phyloP scores from a whole-genome alignment of 768 basidiomycete species.

The Tulasnella sp. region DNA sequence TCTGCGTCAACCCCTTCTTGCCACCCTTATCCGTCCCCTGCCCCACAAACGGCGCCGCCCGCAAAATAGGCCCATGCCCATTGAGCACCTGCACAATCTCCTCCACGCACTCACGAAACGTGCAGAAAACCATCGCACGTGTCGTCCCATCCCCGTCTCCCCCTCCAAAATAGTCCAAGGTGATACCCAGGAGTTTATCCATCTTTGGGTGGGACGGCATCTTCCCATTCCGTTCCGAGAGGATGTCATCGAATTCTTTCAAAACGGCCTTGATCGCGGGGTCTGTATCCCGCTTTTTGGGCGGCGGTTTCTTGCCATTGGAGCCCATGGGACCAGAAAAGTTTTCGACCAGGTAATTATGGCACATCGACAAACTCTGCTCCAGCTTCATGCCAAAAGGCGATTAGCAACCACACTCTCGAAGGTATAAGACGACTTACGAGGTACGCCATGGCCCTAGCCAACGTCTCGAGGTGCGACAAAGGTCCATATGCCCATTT shows the following conservation, averaged over 20 bases:
- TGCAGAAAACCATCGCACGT: conserved; percentile 87
- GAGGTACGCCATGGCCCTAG: conserved; percentile 78
- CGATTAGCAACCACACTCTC: no score
- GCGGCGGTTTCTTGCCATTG: conserved; percentile 22
- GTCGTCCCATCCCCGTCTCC: conserved; percentile 34
- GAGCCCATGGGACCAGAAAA: not conserved
- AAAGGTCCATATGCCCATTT: conserved; percentile 42
- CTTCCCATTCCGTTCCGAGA: conserved; percentile 33
- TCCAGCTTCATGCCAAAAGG: conserved; percentile 45
- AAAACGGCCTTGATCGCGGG: conserved; percentile 43
- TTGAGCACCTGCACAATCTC: conserved; percentile 78
- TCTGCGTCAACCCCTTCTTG: conserved; percentile 79
- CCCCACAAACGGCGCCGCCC: conserved; percentile 78
- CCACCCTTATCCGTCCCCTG: conserved; percentile 78
- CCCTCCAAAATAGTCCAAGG: conserved; percentile 67
- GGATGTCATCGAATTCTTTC: conserved; percentile 50
- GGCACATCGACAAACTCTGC: conserved; percentile 68
- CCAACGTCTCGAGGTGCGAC: conserved; percentile 44
- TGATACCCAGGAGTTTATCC: conserved; percentile 61
- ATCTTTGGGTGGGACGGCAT: conserved; percentile 81
- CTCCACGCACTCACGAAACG: conserved; percentile 81
- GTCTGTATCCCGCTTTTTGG: conserved; percentile 28
- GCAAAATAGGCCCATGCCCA: conserved; percentile 61
- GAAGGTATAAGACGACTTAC: conserved; percentile 35
- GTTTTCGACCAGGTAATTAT: conserved; percentile 42